These are phyloP conservation scores for Plasmodium gonderi DNA, from an alignment of 169 alveolate genomes.

Conservation along the genomic window DNA sequence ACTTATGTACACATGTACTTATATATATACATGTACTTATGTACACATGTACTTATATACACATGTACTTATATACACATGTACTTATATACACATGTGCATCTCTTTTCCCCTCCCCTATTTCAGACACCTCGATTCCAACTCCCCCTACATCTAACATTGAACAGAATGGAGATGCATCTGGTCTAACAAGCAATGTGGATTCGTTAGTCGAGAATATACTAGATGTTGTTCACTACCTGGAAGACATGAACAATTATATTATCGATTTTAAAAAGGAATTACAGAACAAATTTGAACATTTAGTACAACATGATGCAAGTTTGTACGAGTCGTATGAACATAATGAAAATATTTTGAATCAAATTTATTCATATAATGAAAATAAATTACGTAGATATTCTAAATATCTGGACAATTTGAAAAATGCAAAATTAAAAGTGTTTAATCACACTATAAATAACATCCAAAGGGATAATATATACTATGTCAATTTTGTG, in stretches of 20 bases:
- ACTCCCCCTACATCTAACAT: neutral
- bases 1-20: too few species aligned
- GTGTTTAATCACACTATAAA: slow-evolving; percentile 44
- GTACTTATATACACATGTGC: too few species aligned
- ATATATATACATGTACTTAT: too few species aligned
- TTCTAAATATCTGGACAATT: slow-evolving; percentile 8
- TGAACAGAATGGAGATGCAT: neutral
- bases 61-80: too few species aligned
- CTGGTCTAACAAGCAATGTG: neutral
- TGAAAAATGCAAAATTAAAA: slow-evolving; percentile 14
- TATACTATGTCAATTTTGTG: slow-evolving; percentile 29
- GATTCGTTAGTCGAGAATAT: slow-evolving; percentile 47
- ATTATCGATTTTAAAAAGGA: slow-evolving; percentile 57
- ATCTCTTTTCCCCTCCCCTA: neutral
- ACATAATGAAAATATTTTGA: slow-evolving; percentile 25
- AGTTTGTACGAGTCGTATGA: slow-evolving; percentile 43
- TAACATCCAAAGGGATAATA: slow-evolving; percentile 50
- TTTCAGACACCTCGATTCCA: neutral
- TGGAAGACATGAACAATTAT: slow-evolving; percentile 56
- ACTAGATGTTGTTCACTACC: slow-evolving; percentile 15
- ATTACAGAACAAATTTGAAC: slow-evolving; percentile 22
- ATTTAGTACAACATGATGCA: slow-evolving; percentile 38
- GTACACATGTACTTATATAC: too few species aligned
- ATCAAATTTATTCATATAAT: slow-evolving; percentile 29
- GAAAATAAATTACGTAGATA: slow-evolving; percentile 27